Conservation (phyloP, 2,329 filamentous ascomycete genomes). For the Hawksworthiomyces lignivorus region DNA sequence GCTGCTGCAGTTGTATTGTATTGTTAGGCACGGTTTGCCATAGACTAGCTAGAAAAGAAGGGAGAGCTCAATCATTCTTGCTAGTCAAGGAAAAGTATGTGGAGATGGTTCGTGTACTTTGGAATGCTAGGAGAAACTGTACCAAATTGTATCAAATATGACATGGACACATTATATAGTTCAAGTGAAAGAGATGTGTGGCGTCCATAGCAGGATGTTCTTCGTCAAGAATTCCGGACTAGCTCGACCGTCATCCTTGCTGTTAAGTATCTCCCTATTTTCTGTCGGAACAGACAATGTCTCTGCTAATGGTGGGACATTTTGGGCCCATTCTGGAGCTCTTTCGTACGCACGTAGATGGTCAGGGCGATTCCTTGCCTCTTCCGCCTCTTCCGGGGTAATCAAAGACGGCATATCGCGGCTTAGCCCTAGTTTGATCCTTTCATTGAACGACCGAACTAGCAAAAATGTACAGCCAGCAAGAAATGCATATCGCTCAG, state of each 20-base stretch:
- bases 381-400: constrained; percentile 6
- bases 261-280: not conserved
- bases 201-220: constrained; percentile 6
- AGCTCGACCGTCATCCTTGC: constrained; percentile 4
- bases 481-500: constrained; percentile 7
- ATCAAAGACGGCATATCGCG: constrained; percentile 5
- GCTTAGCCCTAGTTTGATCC: constrained; percentile 4
- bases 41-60: too few species aligned
- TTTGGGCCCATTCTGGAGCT: not conserved
- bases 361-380: constrained; percentile 1
- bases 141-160: too few species aligned
- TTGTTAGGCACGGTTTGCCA: too few species aligned
- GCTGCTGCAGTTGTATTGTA: too few species aligned
- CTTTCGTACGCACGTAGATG: constrained; percentile 4
- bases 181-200: constrained; percentile 9
- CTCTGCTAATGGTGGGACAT: not conserved
- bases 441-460: constrained; percentile 5
- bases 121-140: too few species aligned
- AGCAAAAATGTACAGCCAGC: constrained; percentile 7
- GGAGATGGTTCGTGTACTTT: too few species aligned
- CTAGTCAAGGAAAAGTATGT: too few species aligned
- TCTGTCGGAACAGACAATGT: constrained; percentile 5
- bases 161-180: too few species aligned
- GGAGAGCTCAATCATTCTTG: too few species aligned
- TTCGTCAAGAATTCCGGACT: constrained; percentile 4